Evolutionary conservation across 2,329 filamentous ascomycete species (phyloP), one percentile per base, ranked within the genome.

Genomic region (Xylariaceae sp.): DNA sequence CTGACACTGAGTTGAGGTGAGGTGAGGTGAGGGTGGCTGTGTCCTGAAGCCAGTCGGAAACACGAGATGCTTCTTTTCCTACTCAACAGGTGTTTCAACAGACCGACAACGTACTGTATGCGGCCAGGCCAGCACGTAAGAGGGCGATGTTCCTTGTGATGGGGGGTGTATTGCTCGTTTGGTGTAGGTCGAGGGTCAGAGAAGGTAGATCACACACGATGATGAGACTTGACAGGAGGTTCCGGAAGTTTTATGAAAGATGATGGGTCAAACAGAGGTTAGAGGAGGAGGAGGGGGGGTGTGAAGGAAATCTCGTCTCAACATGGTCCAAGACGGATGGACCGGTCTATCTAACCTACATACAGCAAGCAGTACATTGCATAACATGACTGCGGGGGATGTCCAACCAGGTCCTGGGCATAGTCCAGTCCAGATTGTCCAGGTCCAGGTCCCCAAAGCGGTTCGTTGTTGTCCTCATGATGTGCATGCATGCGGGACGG

Each of bases 271-370:
- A 52, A 56, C 54, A 60, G 56, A 46, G 55, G 63, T 57, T 59
- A 61, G 58, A 59, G 6, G 11, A 59, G 61, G 58, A 59, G 6
- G 11, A 60, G 59, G 49, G 41, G 40, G 55, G 55, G 63, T 65
- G 47, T 68, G 68, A 67, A 64, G 60, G 65, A 60, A 55, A 49
- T n/a, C n/a, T n/a, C n/a, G n/a, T n/a, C n/a, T n/a, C n/a, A n/a
- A n/a, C n/a, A n/a, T n/a, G n/a, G n/a, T n/a, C n/a, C n/a, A n/a
- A n/a, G n/a, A n/a, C n/a, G n/a, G n/a, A n/a, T n/a, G n/a, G n/a
- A n/a, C n/a, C n/a, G n/a, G n/a, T n/a, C n/a, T n/a, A n/a, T n/a
- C n/a, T n/a, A n/a, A n/a, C n/a, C n/a, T n/a, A n/a, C n/a, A n/a
- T n/a, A n/a, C n/a, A n/a, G n/a, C n/a, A n/a, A n/a, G n/a, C n/a